A percentile compares a stretch with the other conserved stretches of the same genome.
phyloP scores from a whole-genome alignment of 257 asterid genomes.

The Petunia axillaris region DNA sequence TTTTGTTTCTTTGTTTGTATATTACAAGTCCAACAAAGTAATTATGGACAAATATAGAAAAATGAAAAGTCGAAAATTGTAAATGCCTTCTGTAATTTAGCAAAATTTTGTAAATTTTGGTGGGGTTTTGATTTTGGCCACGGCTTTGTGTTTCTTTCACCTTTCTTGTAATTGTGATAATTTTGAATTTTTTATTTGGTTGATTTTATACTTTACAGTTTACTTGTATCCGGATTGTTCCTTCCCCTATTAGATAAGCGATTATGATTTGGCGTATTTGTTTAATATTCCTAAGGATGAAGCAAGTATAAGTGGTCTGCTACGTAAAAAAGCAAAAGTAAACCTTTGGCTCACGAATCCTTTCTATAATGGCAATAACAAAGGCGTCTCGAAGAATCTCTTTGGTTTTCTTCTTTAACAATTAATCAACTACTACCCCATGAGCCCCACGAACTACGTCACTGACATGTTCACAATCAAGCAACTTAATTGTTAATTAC shows the following conservation, averaged over 20 bases:
- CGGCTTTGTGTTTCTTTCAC: background rate
- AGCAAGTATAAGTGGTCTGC: background rate
- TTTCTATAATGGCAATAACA: slow-evolving; percentile 1
- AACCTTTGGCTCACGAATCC: slow-evolving; percentile 16
- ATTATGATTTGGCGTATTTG: background rate
- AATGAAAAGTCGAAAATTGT: slow-evolving; percentile 21
- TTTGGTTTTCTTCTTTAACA: slow-evolving; percentile 10
- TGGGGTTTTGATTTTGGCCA: slow-evolving; percentile 22
- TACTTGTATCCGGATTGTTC: slow-evolving; percentile 10
- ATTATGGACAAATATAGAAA: background rate
- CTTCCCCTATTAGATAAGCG: background rate
- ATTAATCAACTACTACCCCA: background rate
- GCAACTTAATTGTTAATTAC: too few relatives aligned
- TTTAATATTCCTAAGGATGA: background rate
- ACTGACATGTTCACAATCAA: background rate
- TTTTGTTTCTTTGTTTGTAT: background rate
- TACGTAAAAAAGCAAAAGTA: slow-evolving; percentile 21
- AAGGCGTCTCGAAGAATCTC: slow-evolving; percentile 10
- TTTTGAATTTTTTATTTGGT: slow-evolving; percentile 11
- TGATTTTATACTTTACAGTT: slow-evolving; percentile 6
- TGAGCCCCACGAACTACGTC: background rate
- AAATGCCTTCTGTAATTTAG: slow-evolving; percentile 24
- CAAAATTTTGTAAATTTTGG: slow-evolving; percentile 28
- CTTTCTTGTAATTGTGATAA: background rate
- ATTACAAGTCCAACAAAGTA: slow-evolving; percentile 16